Evolutionary conservation across 306 rosid species (phyloP), one percentile per base, ranked within the genome.

Genomic region (Lablab purpureus): DNA sequence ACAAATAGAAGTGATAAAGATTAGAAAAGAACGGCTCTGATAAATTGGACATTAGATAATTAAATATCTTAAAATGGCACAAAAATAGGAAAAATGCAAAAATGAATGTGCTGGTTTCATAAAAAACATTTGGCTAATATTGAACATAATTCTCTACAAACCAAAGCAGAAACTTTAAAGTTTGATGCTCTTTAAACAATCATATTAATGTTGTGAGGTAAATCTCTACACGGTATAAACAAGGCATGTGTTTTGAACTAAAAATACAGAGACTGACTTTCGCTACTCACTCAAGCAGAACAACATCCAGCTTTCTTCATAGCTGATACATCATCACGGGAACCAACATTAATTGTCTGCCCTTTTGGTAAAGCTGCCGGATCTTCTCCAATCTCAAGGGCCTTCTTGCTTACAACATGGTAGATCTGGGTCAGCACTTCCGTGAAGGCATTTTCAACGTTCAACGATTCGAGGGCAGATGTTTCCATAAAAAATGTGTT

Each of bases 251-350:
- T 65, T 76, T 67, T 37, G 10, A 73, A 66, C 45, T 45, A 67
- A 77, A 50, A 41, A 40, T 66, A 74, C 77, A 67, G 66, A 69
- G 21, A 82, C 30, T 17, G 46, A 32, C 25, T 76, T 71, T 11
- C 10, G 19, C 76, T 25, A 69, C 85, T 27, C 9, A n/a, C 73
- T 87, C 84, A 93, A 79, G 82, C 3, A 54, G 88, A 82, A 76
- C 88, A 85, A 78, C 88, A 85, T 74, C 88, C 88, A 69, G 55
- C 13, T 69, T 82, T 78, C 71, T 85, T 85, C 76, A 85, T 79
- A 5, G 84, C 84, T 8, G 88, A 85, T 60, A 85, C 88, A 74
- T 82, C 88, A 55, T 82, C 86, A 3, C 84, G 83, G 21, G 81
- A 43, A 2, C 86, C 88, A 63, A 85, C 79, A 37, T 55, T 78